Conservation (phyloP, 176 grass and related monocot genomes). For the Oryza officinalis region DNA sequence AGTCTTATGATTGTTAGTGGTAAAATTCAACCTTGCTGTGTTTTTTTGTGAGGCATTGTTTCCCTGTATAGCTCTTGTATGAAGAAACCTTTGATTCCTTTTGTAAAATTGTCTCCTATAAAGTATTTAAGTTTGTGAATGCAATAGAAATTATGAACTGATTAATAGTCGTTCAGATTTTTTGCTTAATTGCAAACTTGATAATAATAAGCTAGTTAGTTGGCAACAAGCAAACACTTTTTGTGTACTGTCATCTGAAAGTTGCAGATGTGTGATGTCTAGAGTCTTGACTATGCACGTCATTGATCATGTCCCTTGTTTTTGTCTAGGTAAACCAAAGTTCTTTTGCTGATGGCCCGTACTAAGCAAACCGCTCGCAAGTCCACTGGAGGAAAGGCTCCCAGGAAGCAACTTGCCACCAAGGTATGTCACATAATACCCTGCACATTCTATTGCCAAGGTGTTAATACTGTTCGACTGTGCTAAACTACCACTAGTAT, state of each 20-base stretch:
- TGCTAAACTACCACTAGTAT: not conserved
- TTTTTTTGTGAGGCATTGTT: not conserved
- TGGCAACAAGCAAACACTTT: not conserved
- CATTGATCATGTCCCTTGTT: not conserved
- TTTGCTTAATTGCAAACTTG: not conserved
- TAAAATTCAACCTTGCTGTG: not conserved
- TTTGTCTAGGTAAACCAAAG: slow-evolving; percentile 7
- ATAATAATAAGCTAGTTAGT: not conserved
- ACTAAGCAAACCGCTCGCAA: slow-evolving; percentile 54
- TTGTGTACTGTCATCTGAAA: not conserved
- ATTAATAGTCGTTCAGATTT: not conserved
- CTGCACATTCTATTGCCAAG: not conserved
- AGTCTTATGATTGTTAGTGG: not conserved
- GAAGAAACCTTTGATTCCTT: not conserved
- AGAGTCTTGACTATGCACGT: not conserved
- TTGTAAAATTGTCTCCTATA: too few species aligned
- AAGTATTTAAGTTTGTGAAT: not conserved
- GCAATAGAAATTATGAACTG: not conserved
- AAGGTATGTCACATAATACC: slow-evolving; percentile 45
- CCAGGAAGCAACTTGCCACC: slow-evolving; percentile 62
- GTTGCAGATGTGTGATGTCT: not conserved
- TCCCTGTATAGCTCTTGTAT: not conserved
- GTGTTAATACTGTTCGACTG: not conserved
- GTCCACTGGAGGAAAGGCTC: too few species aligned
- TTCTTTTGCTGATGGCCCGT: slow-evolving; percentile 51